phyloP scores from a whole-genome alignment of 768 basidiomycete species.

The Cubamyces sp. region DNA sequence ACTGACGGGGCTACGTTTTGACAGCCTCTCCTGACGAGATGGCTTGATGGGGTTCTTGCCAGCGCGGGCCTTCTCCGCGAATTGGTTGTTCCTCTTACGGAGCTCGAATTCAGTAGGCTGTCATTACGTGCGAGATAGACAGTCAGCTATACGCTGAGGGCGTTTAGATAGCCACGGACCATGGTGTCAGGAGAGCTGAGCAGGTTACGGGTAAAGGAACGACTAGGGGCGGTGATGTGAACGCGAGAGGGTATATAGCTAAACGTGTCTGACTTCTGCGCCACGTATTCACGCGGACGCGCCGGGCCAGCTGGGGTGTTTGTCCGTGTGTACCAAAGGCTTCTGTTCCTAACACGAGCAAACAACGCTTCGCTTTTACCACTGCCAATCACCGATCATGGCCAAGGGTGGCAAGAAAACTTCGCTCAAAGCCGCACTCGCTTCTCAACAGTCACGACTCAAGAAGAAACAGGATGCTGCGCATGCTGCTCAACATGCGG shows the following conservation, averaged over 20 bases:
- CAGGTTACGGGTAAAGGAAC: conserved; percentile 33
- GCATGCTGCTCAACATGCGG: conserved; percentile 55
- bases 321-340: conserved; percentile 29
- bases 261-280: conserved; percentile 16
- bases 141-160: not conserved
- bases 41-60: conserved; percentile 79
- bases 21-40: conserved; percentile 71
- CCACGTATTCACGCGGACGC: conserved; percentile 14
- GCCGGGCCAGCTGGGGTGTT: conserved; percentile 13
- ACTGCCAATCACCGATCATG: conserved; percentile 20
- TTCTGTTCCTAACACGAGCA: conserved; percentile 28
- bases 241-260: conserved; percentile 8
- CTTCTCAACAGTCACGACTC: conserved; percentile 69
- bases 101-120: conserved; percentile 86
- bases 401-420: conserved; percentile 45
- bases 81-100: conserved; percentile 79
- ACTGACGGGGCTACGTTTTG: conserved; percentile 76
- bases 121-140: not conserved
- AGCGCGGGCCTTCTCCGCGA: conserved; percentile 69
- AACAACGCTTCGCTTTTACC: conserved; percentile 24
- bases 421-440: conserved; percentile 66
- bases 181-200: conserved; percentile 27
- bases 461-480: conserved; percentile 59
- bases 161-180: conserved; percentile 31
- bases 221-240: conserved; percentile 27